Percentiles rank a stretch among this genome's conserved stretches.
Evolutionary conservation across 352 stramenopile genomes (phyloP).

Genomic region (Globisporangium ultimum): DNA sequence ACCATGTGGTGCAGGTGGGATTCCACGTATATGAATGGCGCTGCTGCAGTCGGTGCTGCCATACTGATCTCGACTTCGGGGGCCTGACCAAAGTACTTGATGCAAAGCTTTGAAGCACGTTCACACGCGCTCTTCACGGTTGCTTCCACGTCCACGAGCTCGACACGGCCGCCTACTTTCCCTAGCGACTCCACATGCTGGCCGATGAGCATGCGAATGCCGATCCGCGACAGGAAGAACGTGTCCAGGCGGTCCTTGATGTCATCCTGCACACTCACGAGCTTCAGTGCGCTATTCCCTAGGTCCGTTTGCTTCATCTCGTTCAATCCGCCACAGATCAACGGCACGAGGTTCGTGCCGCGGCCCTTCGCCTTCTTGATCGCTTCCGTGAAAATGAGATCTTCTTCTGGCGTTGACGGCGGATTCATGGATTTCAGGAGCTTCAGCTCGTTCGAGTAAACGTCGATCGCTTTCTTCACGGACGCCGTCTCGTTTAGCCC

Average conservation of each 20-base stretch:
- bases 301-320: constrained; percentile 64
- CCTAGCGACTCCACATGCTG: constrained; percentile 75
- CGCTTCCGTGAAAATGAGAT: constrained; percentile 59
- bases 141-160: constrained; percentile 66
- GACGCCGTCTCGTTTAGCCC: constrained; percentile 59
- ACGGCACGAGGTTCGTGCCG: constrained; percentile 72
- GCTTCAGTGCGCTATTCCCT: constrained; percentile 52
- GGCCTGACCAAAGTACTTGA: constrained; percentile 47
- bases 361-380: constrained; percentile 48
- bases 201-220: constrained; percentile 99
- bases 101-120: constrained; percentile 51
- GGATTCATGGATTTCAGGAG: constrained; percentile 37
- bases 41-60: constrained; percentile 32
- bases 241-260: constrained; percentile 90
- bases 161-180: constrained; percentile 58
- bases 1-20: constrained; percentile 89
- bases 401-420: constrained; percentile 49
- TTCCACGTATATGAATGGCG: constrained; percentile 80
- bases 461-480: constrained; percentile 55
- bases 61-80: constrained; percentile 57
- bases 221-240: constrained; percentile 98
- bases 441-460: constrained; percentile 59
- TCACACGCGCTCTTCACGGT: constrained; percentile 58
- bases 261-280: constrained; percentile 66
- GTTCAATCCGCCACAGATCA: constrained; percentile 73